These are phyloP conservation scores for Fusarium bulbicola DNA, from an alignment of 2,329 filamentous ascomycete genomes.

Conservation along the genomic window DNA sequence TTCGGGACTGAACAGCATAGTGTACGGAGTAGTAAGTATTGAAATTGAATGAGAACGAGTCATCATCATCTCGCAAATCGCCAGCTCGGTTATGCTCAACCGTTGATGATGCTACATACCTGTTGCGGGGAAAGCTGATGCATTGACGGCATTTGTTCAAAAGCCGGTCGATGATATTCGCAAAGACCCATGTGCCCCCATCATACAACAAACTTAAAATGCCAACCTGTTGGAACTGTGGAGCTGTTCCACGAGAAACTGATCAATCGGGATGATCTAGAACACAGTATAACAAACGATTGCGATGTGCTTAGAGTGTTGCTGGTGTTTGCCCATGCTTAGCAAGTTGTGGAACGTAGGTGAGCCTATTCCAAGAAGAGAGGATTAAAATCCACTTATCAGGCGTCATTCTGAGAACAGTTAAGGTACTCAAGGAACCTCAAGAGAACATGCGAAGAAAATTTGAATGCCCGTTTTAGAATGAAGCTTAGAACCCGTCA, in stretches of 20 bases:
- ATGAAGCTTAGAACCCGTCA: not conserved
- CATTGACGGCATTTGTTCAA: not conserved
- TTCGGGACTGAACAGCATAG: not conserved
- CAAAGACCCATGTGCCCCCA: not conserved
- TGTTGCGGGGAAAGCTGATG: conserved; percentile 19
- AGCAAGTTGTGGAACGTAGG: not conserved
- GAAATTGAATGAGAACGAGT: conserved; percentile 11
- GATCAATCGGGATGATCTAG: not conserved
- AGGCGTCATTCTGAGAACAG: not conserved
- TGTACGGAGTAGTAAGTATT: not conserved
- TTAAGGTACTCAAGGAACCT: not conserved
- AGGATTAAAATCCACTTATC: not conserved
- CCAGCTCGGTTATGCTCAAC: not conserved
- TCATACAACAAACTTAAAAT: conserved; percentile 4
- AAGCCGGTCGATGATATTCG: conserved; percentile 1
- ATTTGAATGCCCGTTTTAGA: not conserved
- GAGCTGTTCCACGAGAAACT: not conserved
- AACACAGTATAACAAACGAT: not conserved
- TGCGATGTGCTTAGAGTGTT: not conserved
- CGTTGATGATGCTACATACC: conserved; percentile 7
- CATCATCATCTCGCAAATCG: not conserved
- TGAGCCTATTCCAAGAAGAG: not conserved
- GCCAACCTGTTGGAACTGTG: not conserved
- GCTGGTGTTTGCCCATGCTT: not conserved
- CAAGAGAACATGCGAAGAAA: not conserved